Conservation (phyloP, 306 rosid species). For the Alnus rubra region DNA sequence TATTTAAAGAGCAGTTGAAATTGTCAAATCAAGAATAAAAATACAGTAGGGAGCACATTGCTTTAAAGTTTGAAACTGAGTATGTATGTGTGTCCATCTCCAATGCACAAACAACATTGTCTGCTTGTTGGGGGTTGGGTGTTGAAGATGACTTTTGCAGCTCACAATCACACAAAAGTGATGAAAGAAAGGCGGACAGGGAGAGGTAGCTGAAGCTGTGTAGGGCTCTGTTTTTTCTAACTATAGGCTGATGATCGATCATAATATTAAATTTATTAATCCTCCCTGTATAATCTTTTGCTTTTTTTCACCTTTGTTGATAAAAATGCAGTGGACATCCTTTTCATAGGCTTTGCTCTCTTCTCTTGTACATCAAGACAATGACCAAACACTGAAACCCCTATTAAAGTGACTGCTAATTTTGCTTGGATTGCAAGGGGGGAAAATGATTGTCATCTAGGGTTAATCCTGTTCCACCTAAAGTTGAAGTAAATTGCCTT, state of each 20-base stretch:
- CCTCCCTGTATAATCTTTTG: not conserved
- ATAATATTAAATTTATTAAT: not conserved
- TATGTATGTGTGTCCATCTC: not conserved
- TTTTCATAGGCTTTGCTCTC: not conserved
- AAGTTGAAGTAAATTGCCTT: constrained; percentile 52
- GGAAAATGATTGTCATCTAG: constrained; percentile 14
- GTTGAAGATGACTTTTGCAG: constrained; percentile 23
- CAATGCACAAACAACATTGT: constrained; percentile 8
- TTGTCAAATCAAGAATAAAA: too few species aligned
- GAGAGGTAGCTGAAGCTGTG: not conserved
- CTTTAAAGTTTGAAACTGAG: not conserved
- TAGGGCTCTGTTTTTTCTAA: not conserved
- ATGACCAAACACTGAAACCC: not conserved
- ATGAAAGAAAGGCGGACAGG: not conserved
- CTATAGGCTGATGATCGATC: not conserved
- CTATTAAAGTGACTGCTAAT: not conserved
- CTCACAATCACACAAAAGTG: constrained; percentile 30
- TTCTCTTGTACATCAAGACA: not conserved
- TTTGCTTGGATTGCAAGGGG: not conserved
- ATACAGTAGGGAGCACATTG: too few species aligned
- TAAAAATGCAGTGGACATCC: not conserved
- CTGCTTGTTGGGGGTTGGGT: constrained; percentile 5
- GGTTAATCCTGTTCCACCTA: not conserved
- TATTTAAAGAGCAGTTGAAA: too few species aligned
- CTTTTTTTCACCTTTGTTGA: not conserved